A percentile compares a stretch with the other conserved stretches of the same genome.
These are phyloP conservation scores for Phaeoacremonium minimum DNA, from an alignment of 2,329 filamentous ascomycete genomes.

Conservation along the genomic window DNA sequence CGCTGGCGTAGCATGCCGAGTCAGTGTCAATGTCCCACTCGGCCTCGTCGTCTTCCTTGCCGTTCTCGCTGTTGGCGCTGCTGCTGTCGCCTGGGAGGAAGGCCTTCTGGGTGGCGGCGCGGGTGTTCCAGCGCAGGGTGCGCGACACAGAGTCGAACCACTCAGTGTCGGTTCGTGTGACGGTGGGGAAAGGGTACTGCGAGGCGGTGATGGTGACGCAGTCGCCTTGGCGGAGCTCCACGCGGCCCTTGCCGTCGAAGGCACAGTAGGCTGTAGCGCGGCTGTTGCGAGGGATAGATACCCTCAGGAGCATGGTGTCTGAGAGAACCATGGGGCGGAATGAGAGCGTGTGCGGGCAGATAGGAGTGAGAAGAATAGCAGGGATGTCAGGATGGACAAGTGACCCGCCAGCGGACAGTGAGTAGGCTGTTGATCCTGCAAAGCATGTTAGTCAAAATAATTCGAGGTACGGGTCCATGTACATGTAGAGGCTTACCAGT, in stretches of 20 bases:
- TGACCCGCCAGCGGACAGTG: slow-evolving; percentile 89
- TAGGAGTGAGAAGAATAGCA: slow-evolving; percentile 92
- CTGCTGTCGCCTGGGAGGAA: slow-evolving; percentile 60
- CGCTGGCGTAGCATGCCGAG: slow-evolving; percentile 64
- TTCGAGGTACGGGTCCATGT: no score
- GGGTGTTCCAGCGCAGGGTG: slow-evolving; percentile 90
- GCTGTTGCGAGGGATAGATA: slow-evolving; percentile 78
- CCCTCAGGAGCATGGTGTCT: slow-evolving; percentile 87
- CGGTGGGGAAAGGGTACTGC: slow-evolving; percentile 95
- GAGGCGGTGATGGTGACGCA: slow-evolving; percentile 94
- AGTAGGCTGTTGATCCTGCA: slow-evolving; percentile 81
- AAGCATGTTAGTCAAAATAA: slow-evolving; percentile 9
- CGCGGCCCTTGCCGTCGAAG: slow-evolving; percentile 93
- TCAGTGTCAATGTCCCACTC: slow-evolving; percentile 97
- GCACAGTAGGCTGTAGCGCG: slow-evolving; percentile 94
- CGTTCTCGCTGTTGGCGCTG: slow-evolving; percentile 22
- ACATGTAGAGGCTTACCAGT: slow-evolving; percentile 62
- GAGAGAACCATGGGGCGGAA: slow-evolving; percentile 98
- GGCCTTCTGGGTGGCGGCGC: slow-evolving; percentile 86
- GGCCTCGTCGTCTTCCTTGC: slow-evolving; percentile 50
- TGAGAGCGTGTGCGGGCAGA: slow-evolving; percentile 93
- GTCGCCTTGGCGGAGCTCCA: slow-evolving; percentile 90
- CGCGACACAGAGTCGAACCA: slow-evolving; percentile 96
- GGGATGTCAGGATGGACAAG: slow-evolving; percentile 96
- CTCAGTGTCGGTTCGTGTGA: slow-evolving; percentile 82